Percentiles rank a stretch among this genome's conserved stretches.
phyloP scores from a whole-genome alignment of 2,329 filamentous ascomycete genomes.

The Cordyceps cicadae region DNA sequence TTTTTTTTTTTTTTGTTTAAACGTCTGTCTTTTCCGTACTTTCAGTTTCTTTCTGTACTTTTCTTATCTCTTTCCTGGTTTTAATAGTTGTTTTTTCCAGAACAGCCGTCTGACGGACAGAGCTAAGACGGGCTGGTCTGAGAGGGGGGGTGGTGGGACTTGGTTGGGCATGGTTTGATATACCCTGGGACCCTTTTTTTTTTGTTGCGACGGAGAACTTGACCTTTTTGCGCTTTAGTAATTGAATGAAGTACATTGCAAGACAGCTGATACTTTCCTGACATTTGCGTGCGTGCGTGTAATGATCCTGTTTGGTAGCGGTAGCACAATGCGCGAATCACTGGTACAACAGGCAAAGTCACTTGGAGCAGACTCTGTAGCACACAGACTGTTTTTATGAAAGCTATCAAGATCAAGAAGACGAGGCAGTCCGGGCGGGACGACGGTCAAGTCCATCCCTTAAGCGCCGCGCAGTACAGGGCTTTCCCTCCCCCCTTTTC shows the following conservation, averaged over 20 bases:
- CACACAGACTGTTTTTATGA: neutral
- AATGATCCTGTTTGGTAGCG: too few species aligned
- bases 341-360: neutral
- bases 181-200: neutral
- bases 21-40: too few species aligned
- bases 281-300: too few species aligned
- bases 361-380: neutral
- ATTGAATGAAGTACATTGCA: neutral
- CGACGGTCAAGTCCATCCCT: conserved; percentile 82
- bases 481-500: conserved; percentile 87
- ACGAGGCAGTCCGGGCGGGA: conserved; percentile 40
- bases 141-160: too few species aligned
- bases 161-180: neutral
- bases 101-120: neutral
- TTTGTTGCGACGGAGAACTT: neutral
- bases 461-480: conserved; percentile 67
- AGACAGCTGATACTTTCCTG: neutral
- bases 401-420: conserved; percentile 11
- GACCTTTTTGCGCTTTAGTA: neutral
- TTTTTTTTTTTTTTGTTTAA: neutral
- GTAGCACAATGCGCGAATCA: neutral
- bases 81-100: neutral
- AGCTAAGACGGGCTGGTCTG: neutral
- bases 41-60: neutral
- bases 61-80: neutral